Evolutionary conservation across 257 asterid species (phyloP), one percentile per base, ranked within the genome.

Genomic region (Lycium ferocissimum): DNA sequence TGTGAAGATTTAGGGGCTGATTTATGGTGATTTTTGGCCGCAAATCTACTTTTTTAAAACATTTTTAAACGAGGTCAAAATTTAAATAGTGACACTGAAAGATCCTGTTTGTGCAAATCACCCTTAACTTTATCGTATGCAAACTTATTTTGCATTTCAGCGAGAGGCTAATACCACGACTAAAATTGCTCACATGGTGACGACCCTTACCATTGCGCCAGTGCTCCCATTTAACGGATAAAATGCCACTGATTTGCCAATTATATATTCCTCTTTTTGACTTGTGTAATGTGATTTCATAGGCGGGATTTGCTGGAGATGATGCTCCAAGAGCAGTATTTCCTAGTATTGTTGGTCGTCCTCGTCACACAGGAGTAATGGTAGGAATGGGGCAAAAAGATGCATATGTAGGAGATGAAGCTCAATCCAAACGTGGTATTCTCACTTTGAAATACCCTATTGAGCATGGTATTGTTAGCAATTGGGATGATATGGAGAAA

Each of bases 221-320:
- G 5, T 0, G 9, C 45, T 11, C 17, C 17, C 69, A 4, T 7
- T 11, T 13, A 3, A 75, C n/a, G 22, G 18, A 18, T 2, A 51
- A 20, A 57, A 54, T 33, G 47, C 66, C 59, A 49, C 35, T 7
- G 33, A 26, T 53, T 79, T 53, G 7, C 33, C 54, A 54, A 51
- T 49, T 22, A 5, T 78, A 5, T 37, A 38, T 82, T 43, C 79
- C 22, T 63, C 3, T 33, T 18, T 40, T 38, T 75, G 81, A 75
- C 0, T 20, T 14, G 47, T 84, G 37, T 6, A 3, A 63, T 75
- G 47, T 51, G 2, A 51, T 7, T 58, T 35, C 33, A 45, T 80
- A 89, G 91, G 90, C 91, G 13, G 90, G 91, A 83, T 89, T 89
- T 83, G 90, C 91, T 73, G 88, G 90, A 85, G 91, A 89, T 87